A percentile compares a stretch with the other conserved stretches of the same genome.
phyloP scores from a whole-genome alignment of 805 yeast species.

The Priceomyces melissophilus region DNA sequence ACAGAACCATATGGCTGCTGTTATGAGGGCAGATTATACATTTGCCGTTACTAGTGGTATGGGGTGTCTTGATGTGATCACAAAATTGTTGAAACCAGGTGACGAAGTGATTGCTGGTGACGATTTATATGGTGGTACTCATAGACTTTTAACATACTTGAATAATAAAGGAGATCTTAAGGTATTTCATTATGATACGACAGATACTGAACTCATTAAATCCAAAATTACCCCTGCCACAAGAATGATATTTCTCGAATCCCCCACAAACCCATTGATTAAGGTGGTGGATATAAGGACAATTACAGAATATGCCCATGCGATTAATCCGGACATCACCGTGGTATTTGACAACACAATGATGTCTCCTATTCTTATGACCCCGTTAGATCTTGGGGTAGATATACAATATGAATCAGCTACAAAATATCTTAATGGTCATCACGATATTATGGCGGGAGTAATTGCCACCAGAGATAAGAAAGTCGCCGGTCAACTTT shows the following conservation, averaged over 20 bases:
- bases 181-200: constrained; percentile 79
- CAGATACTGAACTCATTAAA: constrained; percentile 59
- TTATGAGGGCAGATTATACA: constrained; percentile 74
- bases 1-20: constrained; percentile 71
- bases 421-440: constrained; percentile 89
- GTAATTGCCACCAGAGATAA: constrained; percentile 67
- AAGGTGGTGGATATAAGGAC: constrained; percentile 78
- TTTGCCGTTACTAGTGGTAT: constrained; percentile 88
- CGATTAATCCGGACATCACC: constrained; percentile 59
- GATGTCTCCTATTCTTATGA: constrained; percentile 89
- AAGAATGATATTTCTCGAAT: constrained; percentile 79
- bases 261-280: constrained; percentile 92
- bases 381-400: constrained; percentile 81
- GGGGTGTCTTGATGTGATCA: constrained; percentile 87
- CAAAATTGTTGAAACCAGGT: constrained; percentile 72
- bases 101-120: constrained; percentile 93
- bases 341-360: constrained; percentile 93
- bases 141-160: constrained; percentile 75
- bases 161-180: constrained; percentile 59
- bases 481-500: constrained; percentile 64
- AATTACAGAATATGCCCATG: constrained; percentile 65
- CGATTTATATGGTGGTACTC: constrained; percentile 92
- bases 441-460: constrained; percentile 97
- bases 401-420: constrained; percentile 94
- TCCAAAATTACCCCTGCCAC: constrained; percentile 55